These are phyloP conservation scores for Fragaria nilgerrensis DNA, from an alignment of 306 rosid genomes.

Conservation along the genomic window DNA sequence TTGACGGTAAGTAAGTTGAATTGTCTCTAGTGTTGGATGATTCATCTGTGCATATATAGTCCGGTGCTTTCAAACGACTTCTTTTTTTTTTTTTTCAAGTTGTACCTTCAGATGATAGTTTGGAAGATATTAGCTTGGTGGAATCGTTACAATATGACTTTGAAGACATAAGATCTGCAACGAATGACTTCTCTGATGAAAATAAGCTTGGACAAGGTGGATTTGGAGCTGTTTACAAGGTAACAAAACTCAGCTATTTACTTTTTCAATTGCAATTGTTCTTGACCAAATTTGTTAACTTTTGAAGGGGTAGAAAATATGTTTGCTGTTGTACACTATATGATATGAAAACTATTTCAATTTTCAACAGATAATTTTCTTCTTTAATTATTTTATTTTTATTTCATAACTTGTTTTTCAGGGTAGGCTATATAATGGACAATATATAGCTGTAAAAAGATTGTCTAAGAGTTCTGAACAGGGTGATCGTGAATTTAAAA, in stretches of 20 bases:
- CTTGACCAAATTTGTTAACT: too few relatives aligned
- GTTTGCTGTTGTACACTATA: not conserved
- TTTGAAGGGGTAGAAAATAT: not conserved
- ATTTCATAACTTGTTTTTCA: not conserved
- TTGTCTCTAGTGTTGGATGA: not conserved
- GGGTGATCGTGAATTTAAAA: constrained; percentile 1
- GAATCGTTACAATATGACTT: not conserved
- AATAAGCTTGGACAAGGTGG: constrained; percentile 1
- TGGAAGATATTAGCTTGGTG: not conserved
- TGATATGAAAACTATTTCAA: too few relatives aligned
- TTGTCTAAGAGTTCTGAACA: not conserved
- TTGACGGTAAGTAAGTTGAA: not conserved
- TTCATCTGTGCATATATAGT: not conserved
- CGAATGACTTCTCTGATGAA: not conserved
- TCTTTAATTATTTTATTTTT: not conserved
- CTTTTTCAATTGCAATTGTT: too few relatives aligned
- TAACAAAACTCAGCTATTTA: not conserved
- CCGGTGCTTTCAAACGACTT: not conserved
- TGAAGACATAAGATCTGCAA: not conserved
- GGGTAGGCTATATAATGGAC: not conserved
- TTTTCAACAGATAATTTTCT: too few relatives aligned
- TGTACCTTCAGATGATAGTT: not conserved
- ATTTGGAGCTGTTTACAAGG: constrained; percentile 5
- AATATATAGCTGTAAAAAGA: constrained; percentile 6
- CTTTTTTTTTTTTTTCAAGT: not conserved